Conservation (phyloP, 257 asterid species). For the Marsdenia floribunda region DNA sequence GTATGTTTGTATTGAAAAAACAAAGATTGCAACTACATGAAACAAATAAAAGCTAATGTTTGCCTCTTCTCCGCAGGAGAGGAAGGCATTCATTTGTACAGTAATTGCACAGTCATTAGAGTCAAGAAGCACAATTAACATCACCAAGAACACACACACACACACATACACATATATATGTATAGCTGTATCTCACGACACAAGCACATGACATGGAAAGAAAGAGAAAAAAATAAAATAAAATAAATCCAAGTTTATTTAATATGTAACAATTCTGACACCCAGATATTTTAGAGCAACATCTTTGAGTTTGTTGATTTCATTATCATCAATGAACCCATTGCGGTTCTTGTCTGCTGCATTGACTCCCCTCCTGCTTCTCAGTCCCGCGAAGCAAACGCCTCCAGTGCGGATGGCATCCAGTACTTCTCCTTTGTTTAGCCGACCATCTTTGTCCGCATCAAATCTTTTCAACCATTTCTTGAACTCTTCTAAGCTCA, state of each 20-base stretch:
- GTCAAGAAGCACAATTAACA: too few relatives aligned
- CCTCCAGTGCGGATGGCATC: conserved; percentile 28
- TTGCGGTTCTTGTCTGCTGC: conserved; percentile 23
- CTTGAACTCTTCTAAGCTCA: conserved; percentile 40
- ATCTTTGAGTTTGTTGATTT: conserved; percentile 26
- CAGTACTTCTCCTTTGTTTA: conserved; percentile 33
- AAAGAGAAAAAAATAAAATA: too few relatives aligned
- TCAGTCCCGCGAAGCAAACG: conserved; percentile 25
- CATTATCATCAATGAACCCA: conserved; percentile 37
- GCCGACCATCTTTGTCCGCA: conserved; percentile 22
- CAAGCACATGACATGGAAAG: background rate
- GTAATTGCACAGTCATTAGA: too few relatives aligned
- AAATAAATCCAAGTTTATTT: background rate
- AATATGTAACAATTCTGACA: conserved; percentile 14
- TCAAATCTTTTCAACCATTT: conserved; percentile 41
- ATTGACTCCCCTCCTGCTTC: conserved; percentile 27
- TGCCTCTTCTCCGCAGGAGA: too few relatives aligned
- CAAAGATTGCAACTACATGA: too few relatives aligned
- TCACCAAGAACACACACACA: too few relatives aligned
- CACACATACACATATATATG: too few relatives aligned
- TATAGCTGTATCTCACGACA: too few relatives aligned
- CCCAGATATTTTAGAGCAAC: conserved; percentile 35
- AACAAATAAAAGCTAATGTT: too few relatives aligned
- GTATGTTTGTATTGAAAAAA: too few relatives aligned
- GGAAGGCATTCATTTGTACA: too few relatives aligned